Evolutionary conservation across 164 flowering plant genomes (phyloP), one percentile per base, ranked within the genome.

Genomic region (Umbilicus rupestris): DNA sequence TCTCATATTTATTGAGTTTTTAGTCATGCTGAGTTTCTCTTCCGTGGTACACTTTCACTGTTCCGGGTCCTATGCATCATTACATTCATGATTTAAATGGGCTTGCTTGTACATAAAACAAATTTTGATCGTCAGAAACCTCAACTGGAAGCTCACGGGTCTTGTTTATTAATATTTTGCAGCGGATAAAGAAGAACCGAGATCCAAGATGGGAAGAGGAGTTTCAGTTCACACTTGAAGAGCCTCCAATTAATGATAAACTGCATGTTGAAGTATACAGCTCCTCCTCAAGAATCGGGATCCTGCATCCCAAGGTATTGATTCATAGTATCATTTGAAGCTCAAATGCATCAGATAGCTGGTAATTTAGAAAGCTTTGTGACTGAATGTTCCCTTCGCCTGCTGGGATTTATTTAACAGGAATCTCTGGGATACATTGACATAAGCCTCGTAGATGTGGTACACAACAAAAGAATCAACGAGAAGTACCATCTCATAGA

Each of bases 201-300:
- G 84, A 84, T 69, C 91, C 88, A 58, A 78, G 87, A 73, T 86
- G 88, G 88, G 87, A 78, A 39, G 87, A 86, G 66, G 84, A 84
- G 74, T 86, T 86, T 63, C 67, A 75, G 65, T 86, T 86, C 67
- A 72, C 45, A 73, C 66, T 79, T 16, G 84, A 83, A 0, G 82
- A 83, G 50, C 85, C 84, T n/a, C 88, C 91, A 1, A 67, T 62
- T 7, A 76, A 81, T 41, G 91, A 86, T n/a, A 86, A 68, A 64
- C 17, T 86, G 45, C 88, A 83, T 44, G 80, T 84, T 22, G 88
- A 86, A 78, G 91, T 84, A 47, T 52, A 73, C 47, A 86, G 91
- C 66, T 65, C 73, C 67, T 81, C 91, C 7, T 73, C 82, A 11
- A 76, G 88, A 65, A 83, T 83, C 7, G 84, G 80, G 31, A 62